These are phyloP conservation scores for Penicillium soppii DNA, from an alignment of 495 filamentous ascomycete species.

Conservation along the genomic window DNA sequence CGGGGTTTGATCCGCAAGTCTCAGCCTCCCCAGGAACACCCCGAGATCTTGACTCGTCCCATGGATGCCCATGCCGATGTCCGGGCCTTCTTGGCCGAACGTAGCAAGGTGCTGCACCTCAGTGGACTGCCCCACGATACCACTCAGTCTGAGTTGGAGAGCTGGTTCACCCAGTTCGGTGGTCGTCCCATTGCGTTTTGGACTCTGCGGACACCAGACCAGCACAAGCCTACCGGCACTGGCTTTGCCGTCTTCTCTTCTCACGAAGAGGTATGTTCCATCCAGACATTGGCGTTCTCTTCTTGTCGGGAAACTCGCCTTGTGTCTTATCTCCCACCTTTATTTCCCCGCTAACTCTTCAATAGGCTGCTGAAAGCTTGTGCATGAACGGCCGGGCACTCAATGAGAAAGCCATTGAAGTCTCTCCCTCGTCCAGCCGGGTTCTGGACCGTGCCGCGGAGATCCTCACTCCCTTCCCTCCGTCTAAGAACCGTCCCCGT, in stretches of 20 bases:
- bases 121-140: slow-evolving; percentile 96
- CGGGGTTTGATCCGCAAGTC: slow-evolving; percentile 93
- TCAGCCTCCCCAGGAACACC: slow-evolving; percentile 87
- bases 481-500: slow-evolving; percentile 95
- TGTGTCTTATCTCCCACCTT: neutral
- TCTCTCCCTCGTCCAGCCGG: slow-evolving; percentile 91
- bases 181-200: slow-evolving; percentile 99
- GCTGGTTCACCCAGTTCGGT: slow-evolving; percentile 98
- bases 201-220: slow-evolving; percentile 95
- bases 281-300: neutral
- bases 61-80: slow-evolving; percentile 98
- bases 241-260: slow-evolving; percentile 98
- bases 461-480: slow-evolving; percentile 93
- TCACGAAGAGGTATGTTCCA: slow-evolving; percentile 87
- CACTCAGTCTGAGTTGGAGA: slow-evolving; percentile 95
- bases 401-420: slow-evolving; percentile 98
- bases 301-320: neutral
- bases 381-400: slow-evolving; percentile 98
- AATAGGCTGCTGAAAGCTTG: slow-evolving; percentile 86
- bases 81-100: slow-evolving; percentile 89
- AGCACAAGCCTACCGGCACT: slow-evolving; percentile 96
- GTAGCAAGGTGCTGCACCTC: slow-evolving; percentile 97
- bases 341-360: slow-evolving; percentile 20
- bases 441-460: slow-evolving; percentile 94
- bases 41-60: slow-evolving; percentile 87